Base-by-base conservation (phyloP, 2,329 filamentous ascomycete genomes). In the Pseudonectria foliicola region DNA sequence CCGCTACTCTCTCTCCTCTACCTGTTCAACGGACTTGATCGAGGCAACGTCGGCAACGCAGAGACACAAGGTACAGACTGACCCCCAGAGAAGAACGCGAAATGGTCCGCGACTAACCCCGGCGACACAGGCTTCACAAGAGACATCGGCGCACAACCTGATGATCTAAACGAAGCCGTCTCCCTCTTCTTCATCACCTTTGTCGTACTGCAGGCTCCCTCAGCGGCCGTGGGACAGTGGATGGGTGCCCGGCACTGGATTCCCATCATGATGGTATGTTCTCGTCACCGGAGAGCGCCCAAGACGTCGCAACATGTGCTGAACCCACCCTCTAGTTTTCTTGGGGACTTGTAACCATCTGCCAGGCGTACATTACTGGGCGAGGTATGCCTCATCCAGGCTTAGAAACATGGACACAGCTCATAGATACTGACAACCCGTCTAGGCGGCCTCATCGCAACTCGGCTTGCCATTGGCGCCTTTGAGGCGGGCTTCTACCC, bases 1-100 rank as follows among this genome's bases (percentile, higher is more conserved):
- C 62, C 61, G 4, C 48, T 64, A 6, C 44, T 65, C 3, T 64
- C 61, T 10, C 46, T 62, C 8, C 49, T 65, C 12, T 66, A 64
- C 29, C 49, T 65, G 3, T 61, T 63, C 40, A 66, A 66, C 36
- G 59, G 60, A 2, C 52, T 66, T 3, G 62, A 66, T 39, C 54
- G 61, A 23, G 54, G 59, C 14, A 66, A 66, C 18, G 52, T 66
- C 23, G 63, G 62, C 18, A 66, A 66, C 39, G 62, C 63, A 6
- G 56, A 62, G 38, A 57, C 61, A 4, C 47, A 61, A 49, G 49
- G 60, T 60, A 34, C 18, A 8, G 18, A 5, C 18, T n/a, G n/a
- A n/a, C n/a, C n/a, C n/a, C n/a, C n/a, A n/a, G n/a, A n/a, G n/a
- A n/a, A n/a, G n/a, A n/a, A n/a, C n/a, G n/a, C n/a, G n/a, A n/a